These are phyloP conservation scores for Dactylis glomerata DNA, from an alignment of 176 grass and related monocot species.

Conservation along the genomic window DNA sequence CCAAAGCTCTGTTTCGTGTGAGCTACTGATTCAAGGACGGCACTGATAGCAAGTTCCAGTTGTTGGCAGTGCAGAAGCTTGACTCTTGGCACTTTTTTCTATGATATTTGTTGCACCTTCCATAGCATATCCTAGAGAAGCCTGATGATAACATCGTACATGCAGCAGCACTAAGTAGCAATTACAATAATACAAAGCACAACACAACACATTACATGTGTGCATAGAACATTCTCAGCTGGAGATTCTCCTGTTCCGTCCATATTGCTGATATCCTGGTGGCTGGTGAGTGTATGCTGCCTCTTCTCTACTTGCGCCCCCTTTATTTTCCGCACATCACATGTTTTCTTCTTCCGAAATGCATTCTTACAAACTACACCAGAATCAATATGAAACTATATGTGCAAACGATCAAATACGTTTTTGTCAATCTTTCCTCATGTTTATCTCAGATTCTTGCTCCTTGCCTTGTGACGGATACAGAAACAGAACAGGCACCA, in stretches of 20 bases:
- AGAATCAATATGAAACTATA: background rate
- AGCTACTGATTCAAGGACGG: background rate
- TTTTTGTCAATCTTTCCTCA: background rate
- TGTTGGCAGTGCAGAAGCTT: background rate
- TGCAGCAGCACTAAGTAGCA: background rate
- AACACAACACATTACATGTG: background rate
- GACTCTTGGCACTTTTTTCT: too few species aligned
- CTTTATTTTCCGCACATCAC: background rate
- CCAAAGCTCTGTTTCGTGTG: background rate
- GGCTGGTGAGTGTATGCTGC: background rate
- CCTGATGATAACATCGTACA: background rate
- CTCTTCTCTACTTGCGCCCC: background rate
- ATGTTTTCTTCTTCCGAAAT: background rate
- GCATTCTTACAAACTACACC: background rate
- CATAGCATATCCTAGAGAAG: background rate
- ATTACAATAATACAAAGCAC: background rate
- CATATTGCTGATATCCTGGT: background rate
- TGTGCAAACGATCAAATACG: background rate
- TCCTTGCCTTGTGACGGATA: background rate
- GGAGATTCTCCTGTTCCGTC: background rate
- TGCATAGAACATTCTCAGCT: background rate
- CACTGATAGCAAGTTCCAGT: background rate
- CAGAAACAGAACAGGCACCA: background rate
- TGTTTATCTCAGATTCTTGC: background rate
- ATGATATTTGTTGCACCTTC: too few species aligned